These are phyloP conservation scores for Kodamaea jinghongensis DNA, from an alignment of 805 yeast species.

Conservation along the genomic window DNA sequence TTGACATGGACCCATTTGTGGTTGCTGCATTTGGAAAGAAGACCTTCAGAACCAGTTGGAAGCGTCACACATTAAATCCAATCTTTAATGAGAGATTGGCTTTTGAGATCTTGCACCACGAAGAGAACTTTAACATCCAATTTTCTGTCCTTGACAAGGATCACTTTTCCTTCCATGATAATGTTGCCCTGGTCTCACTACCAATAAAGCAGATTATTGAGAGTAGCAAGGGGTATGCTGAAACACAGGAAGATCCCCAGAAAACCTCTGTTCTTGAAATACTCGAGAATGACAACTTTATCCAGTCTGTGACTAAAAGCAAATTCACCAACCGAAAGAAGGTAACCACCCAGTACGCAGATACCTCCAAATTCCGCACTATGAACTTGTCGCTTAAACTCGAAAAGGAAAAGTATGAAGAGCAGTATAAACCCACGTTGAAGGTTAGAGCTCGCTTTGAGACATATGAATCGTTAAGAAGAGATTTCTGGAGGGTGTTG, in stretches of 20 bases:
- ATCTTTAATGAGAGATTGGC: conserved; percentile 76
- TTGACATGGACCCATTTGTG: conserved; percentile 96
- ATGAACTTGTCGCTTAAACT: conserved; percentile 35
- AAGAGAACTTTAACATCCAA: conserved; percentile 60
- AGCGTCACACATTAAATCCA: conserved; percentile 79
- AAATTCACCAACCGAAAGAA: conserved; percentile 29
- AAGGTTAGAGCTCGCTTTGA: conserved; percentile 62
- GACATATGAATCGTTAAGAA: conserved; percentile 61
- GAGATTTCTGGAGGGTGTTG: conserved; percentile 66
- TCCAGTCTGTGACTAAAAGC: conserved; percentile 27
- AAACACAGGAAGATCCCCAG: background rate
- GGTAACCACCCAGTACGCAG: conserved; percentile 28
- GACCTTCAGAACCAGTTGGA: conserved; percentile 82
- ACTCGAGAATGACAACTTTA: conserved; percentile 30
- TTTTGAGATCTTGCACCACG: conserved; percentile 70
- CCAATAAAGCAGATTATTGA: conserved; percentile 50
- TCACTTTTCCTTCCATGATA: conserved; percentile 75
- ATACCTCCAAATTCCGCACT: conserved; percentile 42
- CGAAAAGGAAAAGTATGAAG: conserved; percentile 31
- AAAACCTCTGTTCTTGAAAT: conserved; percentile 17
- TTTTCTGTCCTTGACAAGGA: conserved; percentile 84
- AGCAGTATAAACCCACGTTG: conserved; percentile 50
- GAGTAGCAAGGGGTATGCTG: background rate
- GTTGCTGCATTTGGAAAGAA: conserved; percentile 87
- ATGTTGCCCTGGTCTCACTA: conserved; percentile 65